Evolutionary conservation across 225 moss, liverwort and hornwort species (phyloP).

Genomic region (Physcomitrium patens): DNA sequence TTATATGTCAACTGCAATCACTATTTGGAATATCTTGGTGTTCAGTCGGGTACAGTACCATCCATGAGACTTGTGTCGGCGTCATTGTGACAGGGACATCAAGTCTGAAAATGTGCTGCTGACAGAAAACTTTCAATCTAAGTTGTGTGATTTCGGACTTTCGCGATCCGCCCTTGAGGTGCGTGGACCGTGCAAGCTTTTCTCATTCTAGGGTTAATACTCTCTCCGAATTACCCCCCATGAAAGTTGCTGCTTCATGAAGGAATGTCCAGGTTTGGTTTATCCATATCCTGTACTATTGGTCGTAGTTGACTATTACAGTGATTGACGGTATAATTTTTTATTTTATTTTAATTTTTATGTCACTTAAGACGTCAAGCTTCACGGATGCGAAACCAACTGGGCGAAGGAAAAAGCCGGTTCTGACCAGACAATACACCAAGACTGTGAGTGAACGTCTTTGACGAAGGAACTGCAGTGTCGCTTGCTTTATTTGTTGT

Average conservation of each 20-base stretch:
- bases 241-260: background rate
- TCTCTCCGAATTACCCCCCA: background rate
- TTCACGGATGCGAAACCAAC: conserved; percentile 63
- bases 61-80: conserved; percentile 7
- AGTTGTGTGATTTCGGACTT: conserved; percentile 94
- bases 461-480: conserved; percentile 10
- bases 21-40: background rate
- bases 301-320: conserved; percentile 3
- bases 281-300: background rate
- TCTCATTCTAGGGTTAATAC: background rate
- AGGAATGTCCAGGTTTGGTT: background rate
- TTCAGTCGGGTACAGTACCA: background rate
- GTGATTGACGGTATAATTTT: background rate
- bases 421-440: conserved; percentile 82
- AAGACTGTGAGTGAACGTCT: conserved; percentile 73
- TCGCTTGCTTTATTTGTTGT: conserved; percentile 15
- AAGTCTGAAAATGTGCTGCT: conserved; percentile 97
- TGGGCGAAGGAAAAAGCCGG: conserved; percentile 60
- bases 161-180: conserved; percentile 94
- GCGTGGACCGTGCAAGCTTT: conserved; percentile 5
- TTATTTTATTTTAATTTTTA: conserved; percentile 3
- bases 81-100: conserved; percentile 72
- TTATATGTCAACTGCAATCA: background rate
- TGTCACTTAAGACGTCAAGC: conserved; percentile 56
- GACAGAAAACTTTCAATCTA: conserved; percentile 65